phyloP scores from a whole-genome alignment of 805 yeast species.

The Komagataella populi region DNA sequence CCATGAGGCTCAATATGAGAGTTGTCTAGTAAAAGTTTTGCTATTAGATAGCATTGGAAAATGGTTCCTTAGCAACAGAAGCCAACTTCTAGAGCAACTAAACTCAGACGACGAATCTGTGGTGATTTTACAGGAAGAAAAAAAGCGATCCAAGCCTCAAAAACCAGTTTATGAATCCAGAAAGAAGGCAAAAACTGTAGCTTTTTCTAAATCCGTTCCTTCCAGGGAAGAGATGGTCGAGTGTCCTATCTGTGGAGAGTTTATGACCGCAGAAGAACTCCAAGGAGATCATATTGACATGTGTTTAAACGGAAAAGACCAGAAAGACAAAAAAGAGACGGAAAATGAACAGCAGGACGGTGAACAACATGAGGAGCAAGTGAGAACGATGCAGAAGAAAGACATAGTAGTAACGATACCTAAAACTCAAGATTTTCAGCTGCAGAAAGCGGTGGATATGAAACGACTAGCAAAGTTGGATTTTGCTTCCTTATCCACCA shows the following conservation, averaged over 20 bases:
- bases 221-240: constrained; percentile 20
- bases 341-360: constrained; percentile 5
- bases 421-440: constrained; percentile 16
- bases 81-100: constrained; percentile 20
- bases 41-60: constrained; percentile 58
- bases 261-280: constrained; percentile 38
- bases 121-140: neutral
- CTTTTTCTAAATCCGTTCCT: neutral
- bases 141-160: neutral
- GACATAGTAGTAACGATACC: neutral
- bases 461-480: constrained; percentile 48
- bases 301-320: constrained; percentile 28
- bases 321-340: neutral
- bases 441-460: constrained; percentile 11
- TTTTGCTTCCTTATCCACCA: constrained; percentile 40
- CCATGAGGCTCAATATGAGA: constrained; percentile 53
- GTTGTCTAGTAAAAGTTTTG: constrained; percentile 52
- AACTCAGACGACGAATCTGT: neutral
- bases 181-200: constrained; percentile 3
- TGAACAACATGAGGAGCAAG: constrained; percentile 4
- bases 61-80: constrained; percentile 33
- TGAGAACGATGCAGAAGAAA: neutral
- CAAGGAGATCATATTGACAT: constrained; percentile 50
- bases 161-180: neutral
- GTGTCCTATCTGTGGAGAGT: constrained; percentile 56